phyloP scores from a whole-genome alignment of 2,329 filamentous ascomycete genomes.

The Byssoonygena ceratinophila region DNA sequence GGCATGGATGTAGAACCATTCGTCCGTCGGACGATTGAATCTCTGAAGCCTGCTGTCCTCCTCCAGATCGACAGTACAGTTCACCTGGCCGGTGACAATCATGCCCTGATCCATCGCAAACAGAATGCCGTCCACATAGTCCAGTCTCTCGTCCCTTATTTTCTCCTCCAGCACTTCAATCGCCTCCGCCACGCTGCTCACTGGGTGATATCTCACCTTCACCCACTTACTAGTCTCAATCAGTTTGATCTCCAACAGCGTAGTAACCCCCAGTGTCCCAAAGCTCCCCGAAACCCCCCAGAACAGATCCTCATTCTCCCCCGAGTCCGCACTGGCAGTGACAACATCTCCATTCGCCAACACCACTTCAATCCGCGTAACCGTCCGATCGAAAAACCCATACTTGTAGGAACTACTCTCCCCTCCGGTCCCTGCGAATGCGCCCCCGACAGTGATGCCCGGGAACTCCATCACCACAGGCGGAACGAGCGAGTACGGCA shows the following conservation, averaged over 20 bases:
- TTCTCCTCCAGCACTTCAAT: slow-evolving; percentile 41
- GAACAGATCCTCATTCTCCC: slow-evolving; percentile 42
- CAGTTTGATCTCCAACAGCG: slow-evolving; percentile 50
- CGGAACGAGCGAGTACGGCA: slow-evolving; percentile 47
- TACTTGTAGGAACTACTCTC: slow-evolving; percentile 58
- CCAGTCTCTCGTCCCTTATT: slow-evolving; percentile 34
- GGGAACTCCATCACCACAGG: slow-evolving; percentile 63
- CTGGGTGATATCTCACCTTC: slow-evolving; percentile 51
- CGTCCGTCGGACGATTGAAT: slow-evolving; percentile 51
- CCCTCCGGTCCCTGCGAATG: slow-evolving; percentile 55
- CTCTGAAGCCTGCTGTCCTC: slow-evolving; percentile 26
- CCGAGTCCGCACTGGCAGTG: slow-evolving; percentile 35
- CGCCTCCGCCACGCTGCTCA: slow-evolving; percentile 41
- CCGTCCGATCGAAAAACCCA: slow-evolving; percentile 55
- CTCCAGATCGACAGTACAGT: slow-evolving; percentile 32
- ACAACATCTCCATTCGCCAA: slow-evolving; percentile 48
- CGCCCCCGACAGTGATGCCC: slow-evolving; percentile 58
- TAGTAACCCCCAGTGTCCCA: slow-evolving; percentile 52
- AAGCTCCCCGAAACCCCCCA: slow-evolving; percentile 49
- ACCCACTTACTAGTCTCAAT: slow-evolving; percentile 47
- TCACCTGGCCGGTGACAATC: slow-evolving; percentile 49
- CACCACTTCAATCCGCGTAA: slow-evolving; percentile 54
- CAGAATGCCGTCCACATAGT: slow-evolving; percentile 60
- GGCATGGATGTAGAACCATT: slow-evolving; percentile 66
- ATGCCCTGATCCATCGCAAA: slow-evolving; percentile 46